These are phyloP conservation scores for Amanita exitialis DNA, from an alignment of 768 basidiomycete species.

Conservation along the genomic window DNA sequence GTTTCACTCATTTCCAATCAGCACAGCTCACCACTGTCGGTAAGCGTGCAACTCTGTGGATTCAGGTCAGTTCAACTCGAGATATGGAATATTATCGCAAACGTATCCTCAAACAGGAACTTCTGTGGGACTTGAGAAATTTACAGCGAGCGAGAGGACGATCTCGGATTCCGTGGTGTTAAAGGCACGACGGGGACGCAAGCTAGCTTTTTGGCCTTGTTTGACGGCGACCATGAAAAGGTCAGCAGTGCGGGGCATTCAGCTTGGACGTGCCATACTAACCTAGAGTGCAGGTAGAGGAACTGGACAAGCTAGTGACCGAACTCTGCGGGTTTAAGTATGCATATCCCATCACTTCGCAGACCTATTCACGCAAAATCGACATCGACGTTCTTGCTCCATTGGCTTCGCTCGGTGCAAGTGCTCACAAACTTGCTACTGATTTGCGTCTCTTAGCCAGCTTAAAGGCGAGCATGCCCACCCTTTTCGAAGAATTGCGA, in stretches of 20 bases:
- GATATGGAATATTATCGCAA: not conserved
- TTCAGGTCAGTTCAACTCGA: slow-evolving; percentile 50
- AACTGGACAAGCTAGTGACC: slow-evolving; percentile 83
- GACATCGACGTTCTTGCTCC: slow-evolving; percentile 89
- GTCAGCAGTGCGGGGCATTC: slow-evolving; percentile 20
- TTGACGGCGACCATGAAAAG: slow-evolving; percentile 93
- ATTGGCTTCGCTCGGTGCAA: slow-evolving; percentile 83
- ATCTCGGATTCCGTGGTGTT: slow-evolving; percentile 94
- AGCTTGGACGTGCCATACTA: not conserved
- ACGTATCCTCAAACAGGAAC: slow-evolving; percentile 40
- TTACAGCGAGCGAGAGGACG: slow-evolving; percentile 81
- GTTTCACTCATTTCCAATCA: slow-evolving; percentile 98
- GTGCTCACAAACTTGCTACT: slow-evolving; percentile 96
- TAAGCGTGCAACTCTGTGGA: slow-evolving; percentile 93
- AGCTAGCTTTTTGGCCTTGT: slow-evolving; percentile 88
- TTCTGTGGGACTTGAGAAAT: slow-evolving; percentile 94
- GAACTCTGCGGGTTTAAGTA: slow-evolving; percentile 87
- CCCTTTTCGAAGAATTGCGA: not conserved
- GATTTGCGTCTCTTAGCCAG: slow-evolving; percentile 92
- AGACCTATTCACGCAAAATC: slow-evolving; percentile 98
- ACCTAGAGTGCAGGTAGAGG: slow-evolving; percentile 51
- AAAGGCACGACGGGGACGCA: slow-evolving; percentile 99
- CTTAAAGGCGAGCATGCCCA: slow-evolving; percentile 50
- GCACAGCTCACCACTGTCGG: slow-evolving; percentile 98
- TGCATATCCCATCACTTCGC: slow-evolving; percentile 95